phyloP scores from a whole-genome alignment of 208 protist species.

The Trypanosoma cruzi region DNA sequence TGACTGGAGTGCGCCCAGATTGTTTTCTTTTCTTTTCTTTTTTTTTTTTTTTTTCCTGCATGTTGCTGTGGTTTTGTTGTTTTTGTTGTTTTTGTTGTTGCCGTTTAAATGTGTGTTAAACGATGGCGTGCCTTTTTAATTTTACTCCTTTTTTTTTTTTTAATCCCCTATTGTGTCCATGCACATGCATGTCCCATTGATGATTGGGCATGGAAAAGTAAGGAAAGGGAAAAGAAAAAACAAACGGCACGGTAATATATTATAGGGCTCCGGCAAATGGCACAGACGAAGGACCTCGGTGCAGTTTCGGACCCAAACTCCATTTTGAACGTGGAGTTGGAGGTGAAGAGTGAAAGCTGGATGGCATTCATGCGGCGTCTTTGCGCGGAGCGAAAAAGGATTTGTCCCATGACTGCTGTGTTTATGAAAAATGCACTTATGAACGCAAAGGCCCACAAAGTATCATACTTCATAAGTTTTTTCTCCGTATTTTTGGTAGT shows the following conservation, averaged over 20 bases:
- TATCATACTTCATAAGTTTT: conserved; percentile 56
- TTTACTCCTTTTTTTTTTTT: too few species aligned
- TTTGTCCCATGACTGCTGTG: conserved; percentile 21
- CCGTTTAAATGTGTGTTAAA: too few species aligned
- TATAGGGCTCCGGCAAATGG: background rate
- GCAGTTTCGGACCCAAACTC: background rate
- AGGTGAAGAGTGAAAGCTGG: conserved; percentile 2
- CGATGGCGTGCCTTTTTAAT: too few species aligned
- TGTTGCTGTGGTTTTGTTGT: background rate
- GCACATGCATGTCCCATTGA: background rate
- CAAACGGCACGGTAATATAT: background rate
- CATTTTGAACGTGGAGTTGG: background rate
- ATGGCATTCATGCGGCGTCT: background rate
- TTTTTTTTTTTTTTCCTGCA: background rate
- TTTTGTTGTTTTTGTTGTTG: background rate
- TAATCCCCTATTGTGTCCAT: background rate
- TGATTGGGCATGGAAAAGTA: background rate
- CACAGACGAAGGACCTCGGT: background rate
- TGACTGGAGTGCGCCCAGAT: background rate
- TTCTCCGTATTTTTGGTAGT: conserved; percentile 67
- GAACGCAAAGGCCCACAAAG: conserved; percentile 38
- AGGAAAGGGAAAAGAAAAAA: background rate
- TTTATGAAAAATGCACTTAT: conserved; percentile 37
- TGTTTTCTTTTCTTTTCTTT: too few species aligned
- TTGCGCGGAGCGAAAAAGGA: conserved; percentile 9